phyloP scores from a whole-genome alignment of 2,329 filamentous ascomycete species.

The Pyrenochaeta sp. region DNA sequence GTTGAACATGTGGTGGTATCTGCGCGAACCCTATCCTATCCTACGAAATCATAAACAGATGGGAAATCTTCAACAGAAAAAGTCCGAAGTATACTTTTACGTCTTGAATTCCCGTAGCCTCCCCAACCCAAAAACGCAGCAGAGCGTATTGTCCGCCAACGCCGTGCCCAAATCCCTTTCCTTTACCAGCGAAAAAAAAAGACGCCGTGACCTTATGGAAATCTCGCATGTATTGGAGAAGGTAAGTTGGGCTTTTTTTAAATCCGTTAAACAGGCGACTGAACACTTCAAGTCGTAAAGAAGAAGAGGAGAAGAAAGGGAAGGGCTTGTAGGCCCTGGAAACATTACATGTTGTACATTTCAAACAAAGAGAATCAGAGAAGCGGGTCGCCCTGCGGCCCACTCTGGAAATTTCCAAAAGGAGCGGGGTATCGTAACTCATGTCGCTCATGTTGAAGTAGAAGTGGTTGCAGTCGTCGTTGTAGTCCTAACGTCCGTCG shows the following conservation, averaged over 20 bases:
- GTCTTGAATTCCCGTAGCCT: too few species aligned
- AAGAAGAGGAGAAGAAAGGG: constrained; percentile 13
- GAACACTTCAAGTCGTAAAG: constrained; percentile 27
- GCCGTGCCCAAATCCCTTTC: neutral
- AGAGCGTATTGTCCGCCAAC: neutral
- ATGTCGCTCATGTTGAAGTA: constrained; percentile 34
- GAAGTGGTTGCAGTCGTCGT: constrained; percentile 19
- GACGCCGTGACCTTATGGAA: neutral
- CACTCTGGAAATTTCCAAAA: constrained; percentile 20
- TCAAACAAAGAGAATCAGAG: constrained; percentile 24
- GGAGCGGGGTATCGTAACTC: constrained; percentile 37
- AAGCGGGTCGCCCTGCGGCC: constrained; percentile 25
- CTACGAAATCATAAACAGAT: neutral
- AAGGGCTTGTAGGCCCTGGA: constrained; percentile 20
- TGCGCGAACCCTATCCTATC: neutral
- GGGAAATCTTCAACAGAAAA: neutral
- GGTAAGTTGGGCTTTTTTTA: constrained; percentile 6
- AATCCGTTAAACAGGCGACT: constrained; percentile 13
- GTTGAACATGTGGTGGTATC: neutral
- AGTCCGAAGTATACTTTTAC: too few species aligned
- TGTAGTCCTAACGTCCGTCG: constrained; percentile 16
- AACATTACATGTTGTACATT: constrained; percentile 49
- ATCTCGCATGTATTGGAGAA: neutral
- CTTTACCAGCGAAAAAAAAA: neutral
- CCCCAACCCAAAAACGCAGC: neutral